Base-by-base conservation (phyloP, 805 yeast genomes). In the Starmerella riodocensis region DNA sequence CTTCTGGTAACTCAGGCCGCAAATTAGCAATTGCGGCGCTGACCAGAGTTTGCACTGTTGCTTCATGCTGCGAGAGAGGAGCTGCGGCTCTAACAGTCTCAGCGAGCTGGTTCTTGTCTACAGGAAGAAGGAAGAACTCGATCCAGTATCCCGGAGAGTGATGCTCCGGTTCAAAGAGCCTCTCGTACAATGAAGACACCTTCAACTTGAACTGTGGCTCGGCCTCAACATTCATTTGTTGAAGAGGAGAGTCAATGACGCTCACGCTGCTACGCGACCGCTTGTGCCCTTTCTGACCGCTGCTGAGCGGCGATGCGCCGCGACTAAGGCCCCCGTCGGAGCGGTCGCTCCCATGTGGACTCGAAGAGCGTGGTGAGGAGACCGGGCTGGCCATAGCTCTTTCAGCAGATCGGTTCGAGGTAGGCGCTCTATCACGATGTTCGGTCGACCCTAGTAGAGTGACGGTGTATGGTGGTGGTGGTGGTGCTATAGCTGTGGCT, bases 61-160 rank as follows among this genome's bases (percentile, higher is more conserved):
- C 29, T 46, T 47, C 40, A 41, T 49, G 39, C 41, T 44, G 38
- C 38, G 49, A 6, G 39, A 46, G 56, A 50, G 51, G 48, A 3
- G 49, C 39, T 13, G 42, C 37, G 19, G 28, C 46, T 29, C 44
- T 25, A 5, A 40, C 37, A 14, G 39, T 51, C 21, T 41, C 25
- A n/a, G 21, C 22, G 23, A 52, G 46, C 37, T 41, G 45, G 35
- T 38, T 47, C 29, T 34, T 39, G 32, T 48, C 43, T 28, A 53
- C 53, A 4, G 53, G 53, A 32, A 58, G 49, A 29, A 57, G 34
- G 41, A 57, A 58, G 26, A 58, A 48, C 43, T 58, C 61, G 22
- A 55, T 53, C 62, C 62, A 58, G 46, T 41, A 56, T 12, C 60
- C 61, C 7, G 57, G 57, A 1, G 31, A 29, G 20, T 53, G 57